Evolutionary conservation across 139 green algal genomes (phyloP), one percentile per base, ranked within the genome.

Genomic region (Chlamydomonas urium): DNA sequence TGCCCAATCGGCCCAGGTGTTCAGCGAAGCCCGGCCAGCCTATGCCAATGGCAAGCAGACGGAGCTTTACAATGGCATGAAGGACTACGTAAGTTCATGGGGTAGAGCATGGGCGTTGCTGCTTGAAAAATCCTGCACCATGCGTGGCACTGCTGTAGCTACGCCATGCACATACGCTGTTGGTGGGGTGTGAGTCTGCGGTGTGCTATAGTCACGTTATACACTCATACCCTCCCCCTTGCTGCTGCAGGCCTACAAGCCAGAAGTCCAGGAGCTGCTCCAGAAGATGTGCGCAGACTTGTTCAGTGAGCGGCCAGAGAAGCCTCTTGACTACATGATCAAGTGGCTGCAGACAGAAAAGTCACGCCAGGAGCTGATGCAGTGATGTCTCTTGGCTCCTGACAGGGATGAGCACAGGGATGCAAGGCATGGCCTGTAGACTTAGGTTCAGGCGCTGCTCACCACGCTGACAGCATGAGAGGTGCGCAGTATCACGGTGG

Each of bases 281-380:
- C 67, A 73, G 29, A 65, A 65, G 48, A 33, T 73, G 47, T 73
- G 67, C 67, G 34, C 42, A 62, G 67, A 73, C 32, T 19, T 73
- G 6, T 65, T 73, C 67, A 66, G 60, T 21, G 60, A 67, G 33
- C 60, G 60, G 10, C 60, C 60, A 26, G 60, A 67, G 32, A 67
- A 67, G 33, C 60, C 60, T 26, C 60, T 67, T n/a, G 60, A 67
- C 17, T 67, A 67, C 60, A 67, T 67, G 60, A 42, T 42, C 29
- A 67, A 67, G 29, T 67, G 60, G 60, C 31, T 67, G 17, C 19
- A 67, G 33, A n/a, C 60, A 45, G 60, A 67, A 26, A 67, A 63
- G 53, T 5, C 21, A 21, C 53, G 53, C 6, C 21, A 63, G 29
- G 53, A 14, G 6, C 53, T 63, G 24, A 21, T 5, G n/a, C 21